A percentile compares a stretch with the other conserved stretches of the same genome.
These are phyloP conservation scores for Exserohilum turcica DNA, from an alignment of 2,329 filamentous ascomycete genomes.

Conservation along the genomic window DNA sequence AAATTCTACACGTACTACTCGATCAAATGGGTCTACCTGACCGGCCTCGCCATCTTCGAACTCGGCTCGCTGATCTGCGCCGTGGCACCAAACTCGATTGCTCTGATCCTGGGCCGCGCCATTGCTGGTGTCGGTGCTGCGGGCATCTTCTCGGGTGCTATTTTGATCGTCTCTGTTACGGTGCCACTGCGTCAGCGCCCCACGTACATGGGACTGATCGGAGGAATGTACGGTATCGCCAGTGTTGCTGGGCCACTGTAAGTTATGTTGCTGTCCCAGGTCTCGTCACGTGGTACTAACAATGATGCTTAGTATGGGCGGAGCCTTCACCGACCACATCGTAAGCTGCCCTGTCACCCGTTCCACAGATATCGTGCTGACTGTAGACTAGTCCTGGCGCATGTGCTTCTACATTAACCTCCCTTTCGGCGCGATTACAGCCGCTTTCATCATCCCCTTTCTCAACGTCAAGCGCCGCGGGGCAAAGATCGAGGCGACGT, in stretches of 20 bases:
- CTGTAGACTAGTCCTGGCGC: conserved; percentile 46
- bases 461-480: conserved; percentile 43
- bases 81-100: conserved; percentile 55
- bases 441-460: conserved; percentile 49
- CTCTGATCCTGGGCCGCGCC: conserved; percentile 59
- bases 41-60: conserved; percentile 56
- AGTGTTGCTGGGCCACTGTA: conserved; percentile 55
- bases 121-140: conserved; percentile 58
- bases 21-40: conserved; percentile 55
- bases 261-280: conserved; percentile 17
- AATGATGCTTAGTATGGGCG: conserved; percentile 45
- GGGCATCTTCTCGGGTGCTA: conserved; percentile 57
- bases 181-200: conserved; percentile 55
- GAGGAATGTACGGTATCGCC: conserved; percentile 57
- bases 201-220: conserved; percentile 56
- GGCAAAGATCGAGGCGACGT: conserved; percentile 41
- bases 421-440: conserved; percentile 55
- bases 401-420: conserved; percentile 57
- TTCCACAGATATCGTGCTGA: not conserved
- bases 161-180: conserved; percentile 53
- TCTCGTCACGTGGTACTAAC: conserved; percentile 28
- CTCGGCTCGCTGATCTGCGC: conserved; percentile 59
- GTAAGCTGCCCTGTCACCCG: not conserved
- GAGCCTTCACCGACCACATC: conserved; percentile 53
- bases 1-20: conserved; percentile 55